Conservation (phyloP, 2,329 filamentous ascomycete species). For the Colletotrichum endophyticum region DNA sequence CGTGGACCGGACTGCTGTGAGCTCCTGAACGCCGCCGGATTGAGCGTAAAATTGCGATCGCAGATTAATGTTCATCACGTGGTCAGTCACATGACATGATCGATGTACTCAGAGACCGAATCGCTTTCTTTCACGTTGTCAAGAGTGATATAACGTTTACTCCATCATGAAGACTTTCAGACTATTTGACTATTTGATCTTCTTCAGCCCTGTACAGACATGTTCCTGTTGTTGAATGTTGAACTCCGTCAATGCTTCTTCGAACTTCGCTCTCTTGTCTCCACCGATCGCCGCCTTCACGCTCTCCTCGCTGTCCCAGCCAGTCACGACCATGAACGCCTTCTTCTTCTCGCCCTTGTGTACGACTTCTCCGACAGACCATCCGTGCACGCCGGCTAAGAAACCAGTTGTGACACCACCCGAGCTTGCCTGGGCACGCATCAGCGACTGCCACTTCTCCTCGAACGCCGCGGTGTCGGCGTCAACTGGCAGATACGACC, state of each 20-base stretch:
- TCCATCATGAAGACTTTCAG: rapidly evolving
- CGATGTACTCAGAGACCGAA: rapidly evolving
- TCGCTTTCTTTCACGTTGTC: not conserved
- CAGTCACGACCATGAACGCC: not conserved
- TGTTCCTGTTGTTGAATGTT: not conserved
- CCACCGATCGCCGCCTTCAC: not conserved
- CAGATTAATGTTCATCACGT: not conserved
- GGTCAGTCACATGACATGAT: not conserved
- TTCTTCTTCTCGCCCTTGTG: not conserved
- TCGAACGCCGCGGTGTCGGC: not conserved
- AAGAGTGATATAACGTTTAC: rapidly evolving
- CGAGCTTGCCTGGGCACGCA: not conserved
- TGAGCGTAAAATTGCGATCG: not conserved
- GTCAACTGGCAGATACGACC: not conserved
- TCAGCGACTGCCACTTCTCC: not conserved
- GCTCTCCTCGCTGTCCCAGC: not conserved
- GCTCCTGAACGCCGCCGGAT: not conserved
- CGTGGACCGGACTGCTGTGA: not conserved
- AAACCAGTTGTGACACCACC: not conserved
- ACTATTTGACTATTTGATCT: not conserved
- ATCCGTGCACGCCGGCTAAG: not conserved
- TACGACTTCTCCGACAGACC: not conserved
- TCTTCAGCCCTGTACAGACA: not conserved
- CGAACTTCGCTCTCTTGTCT: not conserved
- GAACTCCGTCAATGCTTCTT: not conserved